Evolutionary conservation across 192 early-diverging fungal genomes (phyloP), one percentile per base, ranked within the genome.

Genomic region (Haplosporangium gracile): DNA sequence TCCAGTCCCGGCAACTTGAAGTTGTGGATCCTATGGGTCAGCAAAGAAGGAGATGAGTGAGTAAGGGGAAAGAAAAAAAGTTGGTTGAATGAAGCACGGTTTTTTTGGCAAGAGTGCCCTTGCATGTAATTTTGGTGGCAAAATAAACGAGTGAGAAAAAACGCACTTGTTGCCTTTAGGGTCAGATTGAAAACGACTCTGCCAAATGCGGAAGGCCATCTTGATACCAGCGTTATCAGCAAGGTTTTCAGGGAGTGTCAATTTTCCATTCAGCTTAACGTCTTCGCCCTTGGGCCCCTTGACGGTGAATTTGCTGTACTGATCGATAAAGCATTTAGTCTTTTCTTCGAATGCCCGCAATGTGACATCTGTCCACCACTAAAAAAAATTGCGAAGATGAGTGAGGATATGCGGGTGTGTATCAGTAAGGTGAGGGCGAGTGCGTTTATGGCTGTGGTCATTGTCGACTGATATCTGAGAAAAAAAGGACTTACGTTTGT

Each of bases 291-390:
- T 42, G 24, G 75, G 69, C 38, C 78, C 82, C 57, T 80, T 70
- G 26, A 95, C 63, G 0, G 73, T 79, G 45, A 88, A 91, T 11
- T 89, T 79, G 26, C 68, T 65, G 76, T 95, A 95, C 78, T 95
- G 94, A 0, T 94, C 70, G n/a, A 90, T 77, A 76, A 95, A 94
- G 74, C 95, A 95, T 71, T 90, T 36, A 0, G 92, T 76, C 60
- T 88, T 88, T 8, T 88, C 70, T 0, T 90, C 72, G 72, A 94
- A 95, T 9, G 70, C 77, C 38, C 70, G 63, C 15, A 84, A 63
- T 0, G 94, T 95, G 42, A 79, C 70, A 18, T 92, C 88, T 3
- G 92, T 91, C 95, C 95, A 96, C 95, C 95, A 96, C 84, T 86
- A 57, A 18, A 38, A 24, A 47, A 6, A 47, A 68, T 38, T 91